Base-by-base conservation (phyloP, 352 stramenopile genomes). In the Phytophthora melonis region DNA sequence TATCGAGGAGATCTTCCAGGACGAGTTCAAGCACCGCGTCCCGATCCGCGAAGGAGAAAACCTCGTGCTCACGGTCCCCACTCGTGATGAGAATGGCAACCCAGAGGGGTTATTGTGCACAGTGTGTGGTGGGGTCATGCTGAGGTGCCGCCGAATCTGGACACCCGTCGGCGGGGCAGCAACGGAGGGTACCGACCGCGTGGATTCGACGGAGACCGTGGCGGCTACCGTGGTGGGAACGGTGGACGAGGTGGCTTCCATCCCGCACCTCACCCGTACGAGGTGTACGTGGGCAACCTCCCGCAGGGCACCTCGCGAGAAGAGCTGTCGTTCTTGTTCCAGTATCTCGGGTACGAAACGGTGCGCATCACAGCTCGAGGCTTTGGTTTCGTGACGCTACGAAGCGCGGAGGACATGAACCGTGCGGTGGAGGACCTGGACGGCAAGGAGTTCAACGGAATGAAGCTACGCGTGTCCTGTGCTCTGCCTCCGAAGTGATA, bases 281-380 rank as follows among this genome's bases (percentile, higher is more conserved):
- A 95, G 61, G 86, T 95, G 27, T 95, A 94, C 68, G 89, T 95
- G 45, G 89, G 89, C 23, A 95, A 95, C 50, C 63, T 95, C n/a
- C 89, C 89, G 5, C 87, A 89, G 27, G 89, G 88, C 30, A 93
- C 89, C 19, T 90, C 86, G n/a, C 81, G 89, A 2, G 87, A 93
- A 63, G 87, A 95, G 63, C 76, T 95, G 9, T 88, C 83, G 14
- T 93, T 92, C 68, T 66, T 95, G 39, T 95, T 95, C 64, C 86
- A 92, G 67, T 93, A 95, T 58, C 66, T 94, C 11, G 82, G 86
- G 9, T 93, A 91, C 60, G 89, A 95, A 66, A 93, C 86, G 6
- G 88, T 95, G 34, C 89, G 89, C n/a, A 95, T 95, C 66, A 95
- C 89, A 21, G 84, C 86, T 50, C 84, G 89, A 45, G 89, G 89